These are phyloP conservation scores for Termitomyces sp. DNA, from an alignment of 1,284 basidiomycete genomes.

Conservation along the genomic window DNA sequence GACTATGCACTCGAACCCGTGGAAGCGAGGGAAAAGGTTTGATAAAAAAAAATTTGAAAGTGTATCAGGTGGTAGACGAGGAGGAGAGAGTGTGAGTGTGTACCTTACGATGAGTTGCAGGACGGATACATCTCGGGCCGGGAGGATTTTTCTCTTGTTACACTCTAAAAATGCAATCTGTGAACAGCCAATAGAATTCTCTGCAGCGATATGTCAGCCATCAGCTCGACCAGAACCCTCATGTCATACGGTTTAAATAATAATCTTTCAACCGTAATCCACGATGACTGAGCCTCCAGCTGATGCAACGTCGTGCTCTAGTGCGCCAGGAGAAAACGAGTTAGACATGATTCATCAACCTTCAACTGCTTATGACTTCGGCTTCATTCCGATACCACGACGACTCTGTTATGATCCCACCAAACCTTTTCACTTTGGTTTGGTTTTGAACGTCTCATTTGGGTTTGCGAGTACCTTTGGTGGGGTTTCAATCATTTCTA, in stretches of 20 bases:
- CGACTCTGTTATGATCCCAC: constrained; percentile 39
- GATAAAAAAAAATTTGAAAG: too few relatives aligned
- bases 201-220: neutral
- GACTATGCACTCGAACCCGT: too few relatives aligned
- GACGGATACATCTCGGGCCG: neutral
- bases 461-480: constrained; percentile 45
- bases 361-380: neutral
- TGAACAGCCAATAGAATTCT: too few relatives aligned
- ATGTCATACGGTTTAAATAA: neutral
- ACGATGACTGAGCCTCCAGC: neutral
- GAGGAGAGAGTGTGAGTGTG: too few relatives aligned
- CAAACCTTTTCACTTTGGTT: constrained; percentile 37
- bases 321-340: neutral
- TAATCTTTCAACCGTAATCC: neutral
- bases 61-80: too few relatives aligned
- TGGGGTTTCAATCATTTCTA: constrained; percentile 18
- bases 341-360: neutral
- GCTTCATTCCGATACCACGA: constrained; percentile 44
- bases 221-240: neutral
- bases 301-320: neutral
- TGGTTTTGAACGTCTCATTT: constrained; percentile 37
- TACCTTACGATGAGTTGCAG: too few relatives aligned
- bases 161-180: neutral
- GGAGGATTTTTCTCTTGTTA: neutral
- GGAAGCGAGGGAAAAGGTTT: too few relatives aligned